These are phyloP conservation scores for Hymenoscyphus fraxineus DNA, from an alignment of 2,329 filamentous ascomycete genomes.

Conservation along the genomic window DNA sequence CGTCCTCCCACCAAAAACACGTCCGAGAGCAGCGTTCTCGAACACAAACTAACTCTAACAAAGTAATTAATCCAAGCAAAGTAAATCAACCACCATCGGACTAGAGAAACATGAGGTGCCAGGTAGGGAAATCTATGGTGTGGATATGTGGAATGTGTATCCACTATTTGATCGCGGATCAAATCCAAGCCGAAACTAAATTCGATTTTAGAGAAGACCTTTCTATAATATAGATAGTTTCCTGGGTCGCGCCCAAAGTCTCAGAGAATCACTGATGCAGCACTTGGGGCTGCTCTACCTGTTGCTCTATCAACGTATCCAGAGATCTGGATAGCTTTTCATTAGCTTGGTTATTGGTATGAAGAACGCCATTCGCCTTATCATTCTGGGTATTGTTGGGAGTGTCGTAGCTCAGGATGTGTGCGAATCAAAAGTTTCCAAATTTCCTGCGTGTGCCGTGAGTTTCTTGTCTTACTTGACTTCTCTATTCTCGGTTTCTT, in stretches of 20 bases:
- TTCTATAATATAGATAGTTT: too few relatives aligned
- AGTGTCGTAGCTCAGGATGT: background rate
- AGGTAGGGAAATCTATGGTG: background rate
- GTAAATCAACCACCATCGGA: slow-evolving; percentile 1
- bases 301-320: background rate
- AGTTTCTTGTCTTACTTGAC: background rate
- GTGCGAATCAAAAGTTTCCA: background rate
- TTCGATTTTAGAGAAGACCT: too few relatives aligned
- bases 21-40: background rate
- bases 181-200: too few relatives aligned
- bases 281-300: background rate
- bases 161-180: too few relatives aligned
- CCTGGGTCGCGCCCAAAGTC: too few relatives aligned
- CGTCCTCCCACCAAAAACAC: background rate
- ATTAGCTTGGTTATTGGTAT: background rate
- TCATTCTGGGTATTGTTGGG: background rate
- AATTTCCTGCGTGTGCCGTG: background rate
- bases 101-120: background rate
- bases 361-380: background rate
- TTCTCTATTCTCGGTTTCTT: background rate
- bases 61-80: background rate
- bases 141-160: too few relatives aligned
- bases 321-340: background rate
- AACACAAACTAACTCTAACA: background rate
- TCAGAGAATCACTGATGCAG: too few relatives aligned